phyloP scores from a whole-genome alignment of 352 stramenopile genomes.

The Achlya hypogyna region DNA sequence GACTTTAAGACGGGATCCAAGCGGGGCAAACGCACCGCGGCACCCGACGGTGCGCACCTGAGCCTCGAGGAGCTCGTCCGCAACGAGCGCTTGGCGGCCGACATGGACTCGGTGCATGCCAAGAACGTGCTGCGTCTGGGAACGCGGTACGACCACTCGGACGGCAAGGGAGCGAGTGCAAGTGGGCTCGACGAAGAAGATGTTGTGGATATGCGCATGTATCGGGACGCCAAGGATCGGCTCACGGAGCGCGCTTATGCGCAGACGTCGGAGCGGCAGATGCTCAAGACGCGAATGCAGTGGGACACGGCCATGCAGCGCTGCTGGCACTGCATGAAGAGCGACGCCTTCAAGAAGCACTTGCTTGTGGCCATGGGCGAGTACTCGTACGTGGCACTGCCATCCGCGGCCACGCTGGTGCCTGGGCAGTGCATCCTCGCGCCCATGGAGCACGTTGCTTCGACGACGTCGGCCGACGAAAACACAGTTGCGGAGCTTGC shows the following conservation, averaged over 20 bases:
- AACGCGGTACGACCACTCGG: slow-evolving; percentile 57
- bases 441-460: slow-evolving; percentile 58
- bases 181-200: slow-evolving; percentile 81
- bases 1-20: slow-evolving; percentile 33
- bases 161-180: slow-evolving; percentile 40
- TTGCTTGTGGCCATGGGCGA: slow-evolving; percentile 70
- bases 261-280: slow-evolving; percentile 40
- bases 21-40: slow-evolving; percentile 24
- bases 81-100: slow-evolving; percentile 42
- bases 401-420: slow-evolving; percentile 45
- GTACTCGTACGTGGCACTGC: slow-evolving; percentile 61
- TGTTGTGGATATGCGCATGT: slow-evolving; percentile 57
- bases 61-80: slow-evolving; percentile 73
- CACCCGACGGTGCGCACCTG: slow-evolving; percentile 21
- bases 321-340: slow-evolving; percentile 59
- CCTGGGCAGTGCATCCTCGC: slow-evolving; percentile 63
- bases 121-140: slow-evolving; percentile 69
- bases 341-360: slow-evolving; percentile 67
- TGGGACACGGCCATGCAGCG: slow-evolving; percentile 61
- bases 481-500: slow-evolving; percentile 52
- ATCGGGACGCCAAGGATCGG: slow-evolving; percentile 34
- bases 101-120: slow-evolving; percentile 61
- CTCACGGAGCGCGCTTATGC: slow-evolving; percentile 48
- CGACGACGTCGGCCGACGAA: slow-evolving; percentile 47
- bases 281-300: slow-evolving; percentile 50